These are phyloP conservation scores for Globisporangium cystogenes DNA, from an alignment of 352 stramenopile species.

Conservation along the genomic window DNA sequence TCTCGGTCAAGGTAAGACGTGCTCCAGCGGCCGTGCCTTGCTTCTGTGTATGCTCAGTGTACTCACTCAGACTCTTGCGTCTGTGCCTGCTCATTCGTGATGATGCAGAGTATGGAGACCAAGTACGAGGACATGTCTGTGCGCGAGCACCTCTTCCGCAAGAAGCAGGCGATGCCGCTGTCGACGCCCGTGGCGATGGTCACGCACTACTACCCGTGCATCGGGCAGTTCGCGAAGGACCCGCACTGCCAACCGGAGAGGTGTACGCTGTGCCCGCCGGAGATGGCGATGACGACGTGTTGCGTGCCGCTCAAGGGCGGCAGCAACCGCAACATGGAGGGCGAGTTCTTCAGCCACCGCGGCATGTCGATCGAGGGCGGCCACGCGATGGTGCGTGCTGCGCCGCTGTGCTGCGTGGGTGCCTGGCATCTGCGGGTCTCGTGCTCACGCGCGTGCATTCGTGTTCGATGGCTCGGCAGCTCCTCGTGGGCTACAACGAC, in stretches of 20 bases:
- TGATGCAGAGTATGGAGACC: constrained; percentile 54
- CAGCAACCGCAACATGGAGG: constrained; percentile 78
- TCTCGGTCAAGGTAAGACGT: constrained; percentile 51
- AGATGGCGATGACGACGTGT: constrained; percentile 76
- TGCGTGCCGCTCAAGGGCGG: constrained; percentile 66
- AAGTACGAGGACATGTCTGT: constrained; percentile 83
- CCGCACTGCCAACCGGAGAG: constrained; percentile 51
- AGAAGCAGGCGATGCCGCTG: constrained; percentile 74
- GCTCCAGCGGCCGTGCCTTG: neutral
- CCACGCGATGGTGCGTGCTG: constrained; percentile 59
- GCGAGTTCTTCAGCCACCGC: constrained; percentile 76
- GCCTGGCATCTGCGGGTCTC: neutral
- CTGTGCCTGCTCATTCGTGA: neutral
- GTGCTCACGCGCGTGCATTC: neutral
- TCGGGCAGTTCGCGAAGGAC: constrained; percentile 47
- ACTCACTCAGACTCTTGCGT: no score
- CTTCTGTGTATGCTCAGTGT: neutral
- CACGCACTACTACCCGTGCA: constrained; percentile 82
- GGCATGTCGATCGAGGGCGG: constrained; percentile 78
- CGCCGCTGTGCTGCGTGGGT: neutral
- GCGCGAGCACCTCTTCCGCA: constrained; percentile 58
- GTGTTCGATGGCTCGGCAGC: constrained; percentile 17
- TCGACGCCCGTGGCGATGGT: constrained; percentile 68
- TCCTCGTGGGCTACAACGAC: constrained; percentile 77
- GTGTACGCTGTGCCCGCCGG: constrained; percentile 66